Evolutionary conservation across 805 yeast species (phyloP).

Genomic region (Kodamaea nitidulidarum): DNA sequence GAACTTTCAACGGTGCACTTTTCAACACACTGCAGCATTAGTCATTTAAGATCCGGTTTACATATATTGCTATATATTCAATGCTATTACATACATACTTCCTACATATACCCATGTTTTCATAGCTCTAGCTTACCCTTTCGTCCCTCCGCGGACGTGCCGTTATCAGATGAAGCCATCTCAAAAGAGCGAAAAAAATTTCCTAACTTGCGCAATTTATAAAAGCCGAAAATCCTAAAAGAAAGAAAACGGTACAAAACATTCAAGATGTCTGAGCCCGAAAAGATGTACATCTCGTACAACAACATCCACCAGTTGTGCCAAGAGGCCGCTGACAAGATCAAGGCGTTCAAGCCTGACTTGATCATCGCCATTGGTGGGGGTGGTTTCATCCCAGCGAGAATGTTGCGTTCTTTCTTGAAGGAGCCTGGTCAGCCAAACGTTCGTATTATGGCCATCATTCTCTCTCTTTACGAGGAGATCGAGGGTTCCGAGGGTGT

Average conservation of each 20-base stretch:
- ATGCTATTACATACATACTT: no score
- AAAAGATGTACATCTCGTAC: constrained; percentile 72
- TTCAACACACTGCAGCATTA: no score
- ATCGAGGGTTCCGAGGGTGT: constrained; percentile 44
- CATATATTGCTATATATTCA: no score
- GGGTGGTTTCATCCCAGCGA: constrained; percentile 97
- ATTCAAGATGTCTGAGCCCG: constrained; percentile 16
- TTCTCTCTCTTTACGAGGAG: constrained; percentile 83
- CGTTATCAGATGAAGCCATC: background rate
- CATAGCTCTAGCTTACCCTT: no score
- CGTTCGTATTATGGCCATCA: constrained; percentile 91
- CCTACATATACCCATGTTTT: no score
- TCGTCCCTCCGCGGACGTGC: background rate
- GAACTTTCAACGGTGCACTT: no score
- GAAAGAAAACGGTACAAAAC: constrained; percentile 1
- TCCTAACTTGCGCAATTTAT: background rate
- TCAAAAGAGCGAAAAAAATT: constrained; percentile 5
- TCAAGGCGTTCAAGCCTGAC: constrained; percentile 76
- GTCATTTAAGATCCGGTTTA: no score
- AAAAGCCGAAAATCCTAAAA: background rate
- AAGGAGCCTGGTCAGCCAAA: constrained; percentile 86
- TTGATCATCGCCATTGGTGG: constrained; percentile 94
- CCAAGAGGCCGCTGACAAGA: constrained; percentile 55
- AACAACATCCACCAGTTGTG: constrained; percentile 76
- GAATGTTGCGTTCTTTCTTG: constrained; percentile 89